A percentile compares a stretch with the other conserved stretches of the same genome.
These are phyloP conservation scores for Mortierella sp. DNA, from an alignment of 371 early-diverging fungal genomes.

Conservation along the genomic window DNA sequence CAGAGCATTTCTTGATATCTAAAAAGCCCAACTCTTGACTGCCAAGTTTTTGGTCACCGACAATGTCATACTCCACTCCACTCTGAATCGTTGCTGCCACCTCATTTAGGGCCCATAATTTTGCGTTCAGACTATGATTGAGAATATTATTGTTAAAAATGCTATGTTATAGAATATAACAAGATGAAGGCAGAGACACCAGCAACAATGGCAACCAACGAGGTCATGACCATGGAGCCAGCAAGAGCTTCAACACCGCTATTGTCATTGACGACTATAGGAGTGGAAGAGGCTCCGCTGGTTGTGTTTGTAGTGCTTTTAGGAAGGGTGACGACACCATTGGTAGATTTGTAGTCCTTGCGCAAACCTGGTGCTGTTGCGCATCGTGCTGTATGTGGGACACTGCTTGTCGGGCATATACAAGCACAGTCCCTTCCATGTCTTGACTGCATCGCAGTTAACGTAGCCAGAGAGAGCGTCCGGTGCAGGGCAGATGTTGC, in stretches of 20 bases:
- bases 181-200: constrained; percentile 12
- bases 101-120: no score
- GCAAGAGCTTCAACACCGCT: constrained; percentile 13
- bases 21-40: no score
- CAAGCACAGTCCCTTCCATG: constrained; percentile 50
- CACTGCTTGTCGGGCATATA: constrained; percentile 57
- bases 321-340: no score
- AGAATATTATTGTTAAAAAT: no score
- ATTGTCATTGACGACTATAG: no score
- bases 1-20: no score
- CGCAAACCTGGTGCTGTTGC: constrained; percentile 44
- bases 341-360: constrained; percentile 1
- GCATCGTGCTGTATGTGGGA: constrained; percentile 47
- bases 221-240: constrained; percentile 25
- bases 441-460: constrained; percentile 49
- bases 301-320: no score
- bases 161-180: constrained; percentile 13
- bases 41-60: no score
- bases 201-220: constrained; percentile 24
- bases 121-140: no score
- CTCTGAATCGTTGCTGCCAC: no score
- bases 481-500: constrained; percentile 51
- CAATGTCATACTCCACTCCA: no score
- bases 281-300: no score
- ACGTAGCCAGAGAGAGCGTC: constrained; percentile 48